phyloP scores from a whole-genome alignment of 345 rosid species.

The Eucalyptus pauciflora region DNA sequence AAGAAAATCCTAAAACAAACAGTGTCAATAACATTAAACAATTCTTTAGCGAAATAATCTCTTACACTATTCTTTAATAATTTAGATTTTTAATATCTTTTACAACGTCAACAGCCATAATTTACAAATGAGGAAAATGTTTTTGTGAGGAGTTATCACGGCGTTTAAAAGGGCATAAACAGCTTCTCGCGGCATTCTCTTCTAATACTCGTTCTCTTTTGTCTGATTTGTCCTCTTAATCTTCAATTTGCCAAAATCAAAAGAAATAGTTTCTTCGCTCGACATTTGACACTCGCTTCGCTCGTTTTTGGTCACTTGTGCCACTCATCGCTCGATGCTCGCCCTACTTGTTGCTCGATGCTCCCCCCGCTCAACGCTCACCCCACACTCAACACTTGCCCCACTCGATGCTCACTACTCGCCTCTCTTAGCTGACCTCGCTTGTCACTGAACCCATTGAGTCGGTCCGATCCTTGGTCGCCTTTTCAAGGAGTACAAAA shows the following conservation, averaged over 20 bases:
- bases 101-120: rapidly evolving
- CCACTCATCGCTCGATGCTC: rapidly evolving
- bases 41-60: too few relatives aligned
- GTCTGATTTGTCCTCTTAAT: too few relatives aligned
- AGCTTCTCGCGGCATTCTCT: rapidly evolving
- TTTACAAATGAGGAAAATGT: rapidly evolving
- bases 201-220: too few relatives aligned
- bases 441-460: rapidly evolving
- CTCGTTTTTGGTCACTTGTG: too few relatives aligned
- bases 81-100: too few relatives aligned
- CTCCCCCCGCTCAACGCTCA: rapidly evolving
- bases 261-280: rapidly evolving
- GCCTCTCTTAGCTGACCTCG: too few relatives aligned
- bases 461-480: rapidly evolving
- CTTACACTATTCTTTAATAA: too few relatives aligned
- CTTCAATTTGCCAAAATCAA: too few relatives aligned
- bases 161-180: rapidly evolving
- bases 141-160: too few relatives aligned
- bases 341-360: rapidly evolving
- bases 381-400: rapidly evolving
- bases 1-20: too few relatives aligned
- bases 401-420: rapidly evolving
- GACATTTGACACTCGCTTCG: rapidly evolving
- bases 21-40: too few relatives aligned
- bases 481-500: too few relatives aligned